Conservation (phyloP, 2,329 filamentous ascomycete species). For the Orbilia brochopaga region DNA sequence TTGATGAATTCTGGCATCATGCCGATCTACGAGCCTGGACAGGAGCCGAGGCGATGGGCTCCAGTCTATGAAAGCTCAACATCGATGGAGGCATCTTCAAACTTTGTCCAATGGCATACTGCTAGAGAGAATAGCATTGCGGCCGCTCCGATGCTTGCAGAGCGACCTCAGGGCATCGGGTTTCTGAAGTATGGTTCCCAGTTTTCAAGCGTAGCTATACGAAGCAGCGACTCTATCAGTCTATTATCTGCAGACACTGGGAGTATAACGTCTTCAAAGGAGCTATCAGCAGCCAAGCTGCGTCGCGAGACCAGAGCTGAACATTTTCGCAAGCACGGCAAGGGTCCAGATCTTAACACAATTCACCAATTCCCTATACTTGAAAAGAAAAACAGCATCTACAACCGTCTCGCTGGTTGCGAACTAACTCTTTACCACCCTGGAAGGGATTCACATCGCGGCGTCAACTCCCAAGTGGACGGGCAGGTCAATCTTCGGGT, state of each 20-base stretch:
- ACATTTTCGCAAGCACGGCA: conserved; percentile 12
- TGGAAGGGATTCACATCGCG: background rate
- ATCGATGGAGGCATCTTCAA: background rate
- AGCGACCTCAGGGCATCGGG: too few species aligned
- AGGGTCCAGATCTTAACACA: conserved; percentile 10
- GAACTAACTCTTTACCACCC: conserved; percentile 21
- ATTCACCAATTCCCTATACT: background rate
- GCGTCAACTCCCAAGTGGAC: background rate
- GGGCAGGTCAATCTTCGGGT: conserved; percentile 18
- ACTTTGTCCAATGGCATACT: too few species aligned
- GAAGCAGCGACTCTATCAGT: background rate
- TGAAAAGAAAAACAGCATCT: conserved; percentile 13
- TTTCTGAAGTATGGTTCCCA: too few species aligned
- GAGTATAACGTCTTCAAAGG: background rate
- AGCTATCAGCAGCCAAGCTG: conserved; percentile 6
- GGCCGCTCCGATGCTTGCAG: too few species aligned
- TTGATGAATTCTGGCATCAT: conserved; percentile 4
- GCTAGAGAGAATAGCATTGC: too few species aligned
- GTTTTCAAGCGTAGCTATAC: background rate
- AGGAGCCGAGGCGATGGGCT: conserved; percentile 15
- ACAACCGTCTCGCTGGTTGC: conserved; percentile 23
- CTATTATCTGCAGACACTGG: background rate
- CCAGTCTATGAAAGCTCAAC: background rate
- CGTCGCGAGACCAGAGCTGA: conserved; percentile 13
- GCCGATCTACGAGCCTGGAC: conserved; percentile 12